Evolutionary conservation across 2,329 filamentous ascomycete genomes (phyloP).

Genomic region (Tolypocladium cylindrosporum): DNA sequence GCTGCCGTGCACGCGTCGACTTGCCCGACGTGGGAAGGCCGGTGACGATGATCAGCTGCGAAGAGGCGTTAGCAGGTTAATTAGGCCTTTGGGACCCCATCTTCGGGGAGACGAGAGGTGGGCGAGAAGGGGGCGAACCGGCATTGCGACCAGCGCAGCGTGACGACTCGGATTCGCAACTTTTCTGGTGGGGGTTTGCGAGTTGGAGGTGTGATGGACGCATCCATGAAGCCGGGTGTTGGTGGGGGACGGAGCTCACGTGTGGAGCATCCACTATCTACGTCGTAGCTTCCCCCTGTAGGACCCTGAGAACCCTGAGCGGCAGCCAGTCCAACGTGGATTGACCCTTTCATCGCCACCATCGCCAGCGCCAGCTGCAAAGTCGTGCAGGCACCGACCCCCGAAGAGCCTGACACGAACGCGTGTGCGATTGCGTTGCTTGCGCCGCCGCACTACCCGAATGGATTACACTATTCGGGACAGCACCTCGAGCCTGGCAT

Average conservation of each 20-base stretch:
- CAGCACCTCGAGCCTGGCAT: neutral
- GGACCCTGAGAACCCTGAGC: too few species aligned
- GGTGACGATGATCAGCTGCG: slow-evolving; percentile 55
- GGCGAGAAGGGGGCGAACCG: neutral
- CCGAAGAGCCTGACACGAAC: too few species aligned
- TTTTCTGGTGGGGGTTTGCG: neutral
- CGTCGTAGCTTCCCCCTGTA: neutral
- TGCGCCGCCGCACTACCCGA: neutral
- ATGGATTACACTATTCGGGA: neutral
- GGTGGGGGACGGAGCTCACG: neutral
- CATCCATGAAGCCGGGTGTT: neutral
- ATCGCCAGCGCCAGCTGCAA: neutral
- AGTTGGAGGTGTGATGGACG: neutral
- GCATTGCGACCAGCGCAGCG: slow-evolving; percentile 4
- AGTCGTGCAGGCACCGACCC: neutral
- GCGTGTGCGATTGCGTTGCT: neutral
- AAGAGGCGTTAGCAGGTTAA: neutral
- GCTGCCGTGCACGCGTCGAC: slow-evolving; percentile 54
- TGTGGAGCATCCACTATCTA: neutral
- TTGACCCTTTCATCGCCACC: neutral
- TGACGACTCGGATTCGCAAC: neutral
- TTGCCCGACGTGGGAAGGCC: slow-evolving; percentile 61
- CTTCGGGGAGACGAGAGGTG: neutral
- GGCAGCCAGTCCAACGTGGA: too few species aligned
- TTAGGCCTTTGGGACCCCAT: neutral